Evolutionary conservation across 805 yeast genomes (phyloP).

Genomic region (Metschnikowia peoriensis): DNA sequence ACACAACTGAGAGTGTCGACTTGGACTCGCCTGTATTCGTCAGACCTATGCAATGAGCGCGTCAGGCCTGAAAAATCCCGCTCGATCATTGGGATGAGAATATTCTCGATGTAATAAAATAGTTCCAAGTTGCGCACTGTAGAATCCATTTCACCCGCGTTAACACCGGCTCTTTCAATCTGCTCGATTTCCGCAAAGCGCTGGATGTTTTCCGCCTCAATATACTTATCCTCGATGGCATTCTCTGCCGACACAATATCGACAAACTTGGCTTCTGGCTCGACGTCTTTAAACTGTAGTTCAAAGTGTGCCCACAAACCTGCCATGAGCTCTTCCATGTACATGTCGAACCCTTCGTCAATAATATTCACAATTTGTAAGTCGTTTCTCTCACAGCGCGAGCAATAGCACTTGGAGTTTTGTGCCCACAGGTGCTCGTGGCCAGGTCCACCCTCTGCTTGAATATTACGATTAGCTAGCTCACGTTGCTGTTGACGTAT

Average conservation of each 20-base stretch:
- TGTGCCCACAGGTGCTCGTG: conserved; percentile 9
- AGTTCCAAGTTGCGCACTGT: conserved; percentile 11
- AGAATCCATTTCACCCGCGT: conserved; percentile 6
- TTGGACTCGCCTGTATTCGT: conserved; percentile 1
- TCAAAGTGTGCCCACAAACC: conserved; percentile 11
- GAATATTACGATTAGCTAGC: conserved; percentile 1
- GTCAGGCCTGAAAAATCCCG: background rate
- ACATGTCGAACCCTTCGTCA: conserved; percentile 34
- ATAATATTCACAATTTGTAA: conserved; percentile 41
- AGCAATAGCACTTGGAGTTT: conserved; percentile 55
- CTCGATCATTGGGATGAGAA: conserved; percentile 6
- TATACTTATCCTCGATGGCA: background rate
- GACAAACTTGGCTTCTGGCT: conserved; percentile 3
- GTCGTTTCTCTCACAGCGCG: conserved; percentile 74
- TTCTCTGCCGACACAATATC: conserved; percentile 6
- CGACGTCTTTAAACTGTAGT: conserved; percentile 7
- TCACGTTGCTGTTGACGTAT: conserved; percentile 37
- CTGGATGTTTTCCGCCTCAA: conserved; percentile 5
- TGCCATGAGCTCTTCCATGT: conserved; percentile 8
- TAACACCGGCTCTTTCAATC: conserved; percentile 6
- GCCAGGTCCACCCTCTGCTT: conserved; percentile 6
- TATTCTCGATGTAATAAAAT: conserved; percentile 9
- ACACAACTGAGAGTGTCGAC: conserved; percentile 8
- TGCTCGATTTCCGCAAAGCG: conserved; percentile 10
- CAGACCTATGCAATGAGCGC: background rate